Evolutionary conservation across 768 basidiomycete genomes (phyloP), one percentile per base, ranked within the genome.

Genomic region (Lactarius indigo): DNA sequence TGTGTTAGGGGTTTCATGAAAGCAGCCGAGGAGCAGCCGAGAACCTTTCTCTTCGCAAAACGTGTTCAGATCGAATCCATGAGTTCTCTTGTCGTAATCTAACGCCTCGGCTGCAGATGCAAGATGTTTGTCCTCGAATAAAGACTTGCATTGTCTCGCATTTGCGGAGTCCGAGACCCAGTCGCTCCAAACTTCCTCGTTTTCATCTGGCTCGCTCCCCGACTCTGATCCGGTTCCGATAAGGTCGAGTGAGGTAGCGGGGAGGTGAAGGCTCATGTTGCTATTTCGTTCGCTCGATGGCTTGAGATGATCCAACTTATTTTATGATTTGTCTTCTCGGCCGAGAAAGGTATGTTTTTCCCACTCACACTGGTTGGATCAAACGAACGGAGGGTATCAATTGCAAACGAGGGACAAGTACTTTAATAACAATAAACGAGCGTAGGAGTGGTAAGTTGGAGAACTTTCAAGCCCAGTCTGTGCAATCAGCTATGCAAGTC

Each of bases 91-190:
- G 75, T 95, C 93, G 73, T 91, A 81, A 30, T 76, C 73, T 58
- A 92, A 66, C 0, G 86, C 83, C n/a, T 84, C 85, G 30, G 83
- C 75, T 28, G 83, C 86, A 0, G 87, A 85, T 41, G 83, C 75
- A 68, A 94, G 83, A 1, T 77, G 75, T 44, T 80, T 83, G 71
- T 87, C 83, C 31, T 91, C 90, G 73, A 96, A 95, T 30, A 96
- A 82, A 0, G 93, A 93, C 71, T 76, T 79, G 75, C 89, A 91
- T 12, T 84, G 74, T 30, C 28, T 56, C 56, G 78, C 81, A 54
- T 79, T 75, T 52, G 78, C 78, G 23, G 87, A 86, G 76, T 92
- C 91, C 18, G 89, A 90, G 15, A 85, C 79, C 91, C 91, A 93
- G 73, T 92, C 92, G 57, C 90, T 88, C 81, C 87, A 92, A 61